phyloP scores from a whole-genome alignment of 2,329 filamentous ascomycete species.

The Moelleriella libera region DNA sequence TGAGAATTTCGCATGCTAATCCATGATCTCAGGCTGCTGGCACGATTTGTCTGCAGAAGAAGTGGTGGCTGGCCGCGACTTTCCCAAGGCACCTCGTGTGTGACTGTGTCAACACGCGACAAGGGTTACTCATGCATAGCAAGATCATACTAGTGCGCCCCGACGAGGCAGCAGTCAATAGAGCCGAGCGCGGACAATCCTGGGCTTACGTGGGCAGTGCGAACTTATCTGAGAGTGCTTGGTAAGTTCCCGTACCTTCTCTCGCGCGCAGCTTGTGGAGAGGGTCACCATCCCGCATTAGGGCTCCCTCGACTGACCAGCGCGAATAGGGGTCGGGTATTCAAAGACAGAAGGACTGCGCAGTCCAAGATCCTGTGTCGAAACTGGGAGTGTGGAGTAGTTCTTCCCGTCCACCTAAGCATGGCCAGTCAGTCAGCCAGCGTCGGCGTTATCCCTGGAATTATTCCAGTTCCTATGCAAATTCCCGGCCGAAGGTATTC shows the following conservation, averaged over 20 bases:
- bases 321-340: constrained; percentile 58
- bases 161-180: neutral
- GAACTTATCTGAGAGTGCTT: constrained; percentile 87
- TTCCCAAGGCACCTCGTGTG: constrained; percentile 63
- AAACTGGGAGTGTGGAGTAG: constrained; percentile 92
- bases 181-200: constrained; percentile 17
- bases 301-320: constrained; percentile 1
- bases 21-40: constrained; percentile 45
- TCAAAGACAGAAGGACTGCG: constrained; percentile 52
- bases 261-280: neutral
- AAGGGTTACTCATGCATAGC: constrained; percentile 72
- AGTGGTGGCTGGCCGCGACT: constrained; percentile 52
- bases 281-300: neutral
- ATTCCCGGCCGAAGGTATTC: constrained; percentile 39
- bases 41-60: constrained; percentile 65
- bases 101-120: constrained; percentile 59
- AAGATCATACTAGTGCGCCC: constrained; percentile 52
- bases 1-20: constrained; percentile 2
- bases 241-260: constrained; percentile 39
- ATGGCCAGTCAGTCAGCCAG: constrained; percentile 5
- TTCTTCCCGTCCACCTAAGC: constrained; percentile 42
- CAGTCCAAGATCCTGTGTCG: constrained; percentile 65
- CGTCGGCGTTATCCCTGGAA: constrained; percentile 32
- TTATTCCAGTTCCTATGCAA: constrained; percentile 50
- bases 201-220: constrained; percentile 86